These are phyloP conservation scores for Bombardia bombarda DNA, from an alignment of 495 filamentous ascomycete genomes.

Conservation along the genomic window DNA sequence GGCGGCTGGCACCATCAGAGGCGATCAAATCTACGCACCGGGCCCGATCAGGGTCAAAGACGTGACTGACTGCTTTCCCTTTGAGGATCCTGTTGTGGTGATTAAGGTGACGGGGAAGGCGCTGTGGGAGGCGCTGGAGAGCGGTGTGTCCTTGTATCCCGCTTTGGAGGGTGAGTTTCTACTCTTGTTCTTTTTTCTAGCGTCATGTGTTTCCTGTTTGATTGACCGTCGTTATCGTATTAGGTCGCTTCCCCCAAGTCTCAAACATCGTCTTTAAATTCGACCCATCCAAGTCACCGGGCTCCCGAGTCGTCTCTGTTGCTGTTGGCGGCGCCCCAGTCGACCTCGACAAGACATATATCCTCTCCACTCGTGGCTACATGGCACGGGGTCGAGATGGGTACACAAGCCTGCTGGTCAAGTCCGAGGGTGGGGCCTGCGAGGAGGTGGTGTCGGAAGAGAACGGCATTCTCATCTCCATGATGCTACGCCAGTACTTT, in stretches of 20 bases:
- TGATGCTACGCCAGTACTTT: slow-evolving; percentile 83
- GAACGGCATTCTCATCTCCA: slow-evolving; percentile 75
- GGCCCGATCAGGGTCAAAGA: slow-evolving; percentile 71
- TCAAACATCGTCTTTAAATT: slow-evolving; percentile 70
- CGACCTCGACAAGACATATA: slow-evolving; percentile 53
- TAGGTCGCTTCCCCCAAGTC: slow-evolving; percentile 65
- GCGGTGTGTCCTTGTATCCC: slow-evolving; percentile 68
- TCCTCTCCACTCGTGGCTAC: slow-evolving; percentile 69
- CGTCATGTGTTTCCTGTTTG: too few species aligned
- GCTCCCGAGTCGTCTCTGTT: slow-evolving; percentile 54
- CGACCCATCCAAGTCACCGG: slow-evolving; percentile 49
- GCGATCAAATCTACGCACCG: slow-evolving; percentile 80
- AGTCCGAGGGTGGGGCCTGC: slow-evolving; percentile 61
- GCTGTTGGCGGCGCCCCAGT: slow-evolving; percentile 52
- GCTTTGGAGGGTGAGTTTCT: slow-evolving; percentile 60
- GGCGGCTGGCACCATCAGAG: slow-evolving; percentile 81
- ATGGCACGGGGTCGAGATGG: slow-evolving; percentile 84
- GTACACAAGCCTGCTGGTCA: slow-evolving; percentile 60
- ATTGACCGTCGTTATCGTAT: too few species aligned
- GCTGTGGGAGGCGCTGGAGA: slow-evolving; percentile 71
- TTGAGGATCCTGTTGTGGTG: slow-evolving; percentile 83
- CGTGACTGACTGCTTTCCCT: slow-evolving; percentile 75
- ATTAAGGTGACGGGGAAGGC: slow-evolving; percentile 58
- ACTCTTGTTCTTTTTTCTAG: neutral
- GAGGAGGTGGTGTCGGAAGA: slow-evolving; percentile 77